These are phyloP conservation scores for Hyphodiscus hymeniophilus DNA, from an alignment of 495 filamentous ascomycete genomes.

Conservation along the genomic window DNA sequence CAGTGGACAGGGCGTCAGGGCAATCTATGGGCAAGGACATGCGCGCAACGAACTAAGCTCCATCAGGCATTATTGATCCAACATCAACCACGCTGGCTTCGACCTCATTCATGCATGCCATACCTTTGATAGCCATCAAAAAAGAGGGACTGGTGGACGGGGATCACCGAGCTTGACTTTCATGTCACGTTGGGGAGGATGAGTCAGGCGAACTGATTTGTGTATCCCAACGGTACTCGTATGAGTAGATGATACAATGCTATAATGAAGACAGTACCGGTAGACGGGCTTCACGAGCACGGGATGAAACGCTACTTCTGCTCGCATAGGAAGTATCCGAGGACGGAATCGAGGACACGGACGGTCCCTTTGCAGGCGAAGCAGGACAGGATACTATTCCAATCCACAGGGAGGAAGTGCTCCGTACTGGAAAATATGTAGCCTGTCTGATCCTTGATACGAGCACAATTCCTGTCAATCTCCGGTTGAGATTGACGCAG, in stretches of 20 bases:
- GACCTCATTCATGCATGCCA: slow-evolving; percentile 14
- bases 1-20: too few relatives aligned
- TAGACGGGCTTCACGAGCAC: too few relatives aligned
- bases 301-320: too few relatives aligned
- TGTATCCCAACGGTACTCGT: not conserved
- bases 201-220: slow-evolving; percentile 7
- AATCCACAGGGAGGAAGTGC: too few relatives aligned
- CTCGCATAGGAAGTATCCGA: too few relatives aligned
- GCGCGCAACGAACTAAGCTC: slow-evolving; percentile 3
- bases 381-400: not conserved
- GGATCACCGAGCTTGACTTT: slow-evolving; percentile 8
- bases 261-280: too few relatives aligned
- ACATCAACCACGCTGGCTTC: slow-evolving; percentile 11
- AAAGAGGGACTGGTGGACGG: not conserved
- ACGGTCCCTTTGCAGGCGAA: not conserved
- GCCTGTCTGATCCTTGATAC: not conserved
- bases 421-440: too few relatives aligned
- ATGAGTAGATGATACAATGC: not conserved
- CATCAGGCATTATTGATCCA: slow-evolving; percentile 4
- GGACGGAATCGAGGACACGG: not conserved
- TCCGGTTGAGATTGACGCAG: slow-evolving; percentile 1
- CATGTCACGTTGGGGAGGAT: slow-evolving; percentile 7
- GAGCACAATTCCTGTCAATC: slow-evolving; percentile 11
- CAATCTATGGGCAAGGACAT: not conserved
- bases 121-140: not conserved